Evolutionary conservation across 2,329 filamentous ascomycete genomes (phyloP), one percentile per base, ranked within the genome.

Genomic region (Pseudogymnoascus sp.): DNA sequence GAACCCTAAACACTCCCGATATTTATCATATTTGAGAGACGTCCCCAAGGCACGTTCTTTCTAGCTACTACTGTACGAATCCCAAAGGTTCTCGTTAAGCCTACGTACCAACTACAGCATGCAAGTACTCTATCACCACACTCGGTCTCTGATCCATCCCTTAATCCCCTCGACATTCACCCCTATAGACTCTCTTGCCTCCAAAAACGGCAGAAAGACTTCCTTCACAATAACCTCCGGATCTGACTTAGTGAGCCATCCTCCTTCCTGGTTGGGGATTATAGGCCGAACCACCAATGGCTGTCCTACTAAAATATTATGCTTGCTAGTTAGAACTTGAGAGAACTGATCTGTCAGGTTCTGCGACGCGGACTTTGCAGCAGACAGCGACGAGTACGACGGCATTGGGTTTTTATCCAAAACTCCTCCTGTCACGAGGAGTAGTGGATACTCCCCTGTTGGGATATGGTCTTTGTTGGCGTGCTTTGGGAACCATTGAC

Each of bases 171-270:
- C 14, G 14, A 23, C 46, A 53, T 53, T 6, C 14, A 5, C 23
- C 7, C 46, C 46, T 11, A 53, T 16, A 11, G 46, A 14, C 46
- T 53, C 46, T 31, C 46, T 31, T 5, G 23, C 23, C 23, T 53
- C 46, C 8, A 53, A 31, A 53, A 53, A 53, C 6, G 46, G 23
- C 23, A 6, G 46, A n/a, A 53, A 53, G 16, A 31, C n/a, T n/a
- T 53, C 46, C 46, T 53, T 28, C 46, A 53, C 46, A 31, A 53
- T 53, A 31, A 53, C 23, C 8, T 53, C 46, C 23, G 46, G 46
- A 16, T 53, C 46, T 14, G 23, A 53, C n/a, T 53, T 53, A 11
- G 23, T 53, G 14, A 31, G 7, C 46, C 46, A 53, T 5, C 46
- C 46, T 53, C 46, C 46, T 23, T 16, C 46, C 11, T 31, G 7